Conservation (phyloP, 495 filamentous ascomycete species). For the Penicillium lagena region DNA sequence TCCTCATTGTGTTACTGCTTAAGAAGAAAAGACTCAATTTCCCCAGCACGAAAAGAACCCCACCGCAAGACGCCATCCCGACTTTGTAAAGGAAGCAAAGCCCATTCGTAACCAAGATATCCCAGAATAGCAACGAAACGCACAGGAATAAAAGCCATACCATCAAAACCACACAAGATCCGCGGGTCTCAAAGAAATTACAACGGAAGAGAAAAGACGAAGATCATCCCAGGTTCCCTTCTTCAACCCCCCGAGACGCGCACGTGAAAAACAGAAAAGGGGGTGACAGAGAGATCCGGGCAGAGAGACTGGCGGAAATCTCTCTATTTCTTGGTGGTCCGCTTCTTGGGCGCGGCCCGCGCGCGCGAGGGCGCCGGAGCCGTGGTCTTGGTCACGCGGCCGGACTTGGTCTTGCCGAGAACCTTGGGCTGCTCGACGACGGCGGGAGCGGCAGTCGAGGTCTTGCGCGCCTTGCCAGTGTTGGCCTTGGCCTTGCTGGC, state of each 20-base stretch:
- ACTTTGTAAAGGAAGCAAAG: constrained; percentile 21
- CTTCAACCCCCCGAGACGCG: constrained; percentile 14
- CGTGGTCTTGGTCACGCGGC: constrained; percentile 76
- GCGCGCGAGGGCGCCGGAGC: constrained; percentile 16
- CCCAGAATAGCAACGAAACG: constrained; percentile 29
- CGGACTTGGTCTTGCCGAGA: constrained; percentile 83
- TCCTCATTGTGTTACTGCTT: too few relatives aligned
- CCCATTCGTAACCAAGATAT: constrained; percentile 26
- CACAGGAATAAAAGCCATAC: constrained; percentile 19
- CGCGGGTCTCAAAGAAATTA: constrained; percentile 22
- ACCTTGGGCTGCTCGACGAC: constrained; percentile 68
- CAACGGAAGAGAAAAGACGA: constrained; percentile 20
- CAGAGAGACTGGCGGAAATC: constrained; percentile 5
- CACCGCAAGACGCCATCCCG: constrained; percentile 40
- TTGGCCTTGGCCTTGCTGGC: constrained; percentile 41
- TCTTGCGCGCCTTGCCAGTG: constrained; percentile 50
- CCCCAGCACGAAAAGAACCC: constrained; percentile 24
- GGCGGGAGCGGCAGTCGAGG: constrained; percentile 48
- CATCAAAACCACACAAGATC: constrained; percentile 21
- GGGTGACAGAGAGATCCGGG: constrained; percentile 10
- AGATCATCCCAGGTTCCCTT: constrained; percentile 8
- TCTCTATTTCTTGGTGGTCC: constrained; percentile 51
- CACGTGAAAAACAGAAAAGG: constrained; percentile 22
- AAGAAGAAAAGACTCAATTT: constrained; percentile 21
- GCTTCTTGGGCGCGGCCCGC: constrained; percentile 55